Evolutionary conservation across 2,329 filamentous ascomycete species (phyloP).

Genomic region (Xylariaceae sp.): DNA sequence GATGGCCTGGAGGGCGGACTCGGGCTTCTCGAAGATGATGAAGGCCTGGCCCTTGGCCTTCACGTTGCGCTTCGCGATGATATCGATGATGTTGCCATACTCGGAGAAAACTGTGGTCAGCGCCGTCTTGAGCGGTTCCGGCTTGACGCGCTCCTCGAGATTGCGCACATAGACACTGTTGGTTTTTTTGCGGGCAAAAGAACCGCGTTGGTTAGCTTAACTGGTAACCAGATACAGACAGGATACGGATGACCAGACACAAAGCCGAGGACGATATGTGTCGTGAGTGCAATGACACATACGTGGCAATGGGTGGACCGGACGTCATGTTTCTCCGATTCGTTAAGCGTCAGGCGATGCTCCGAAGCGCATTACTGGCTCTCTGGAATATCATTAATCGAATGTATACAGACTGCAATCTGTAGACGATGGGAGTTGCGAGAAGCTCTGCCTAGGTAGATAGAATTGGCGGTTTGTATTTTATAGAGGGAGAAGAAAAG

Average conservation of each 20-base stretch:
- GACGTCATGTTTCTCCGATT: constrained; percentile 30
- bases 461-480: not conserved
- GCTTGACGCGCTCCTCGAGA: constrained; percentile 86
- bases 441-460: not conserved
- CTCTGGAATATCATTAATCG: not conserved
- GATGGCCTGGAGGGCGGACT: constrained; percentile 73
- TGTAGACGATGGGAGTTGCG: not conserved
- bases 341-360: not conserved
- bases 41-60: constrained; percentile 95
- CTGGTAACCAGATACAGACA: not conserved
- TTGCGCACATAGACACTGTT: constrained; percentile 68
- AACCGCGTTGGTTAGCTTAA: constrained; percentile 13
- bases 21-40: constrained; percentile 78
- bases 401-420: not conserved
- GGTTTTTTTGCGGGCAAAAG: too few relatives aligned
- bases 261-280: constrained; percentile 39
- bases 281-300: constrained; percentile 68
- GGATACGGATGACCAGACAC: constrained; percentile 5
- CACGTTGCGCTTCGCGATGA: constrained; percentile 83
- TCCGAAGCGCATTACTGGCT: not conserved
- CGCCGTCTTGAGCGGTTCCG: constrained; percentile 66
- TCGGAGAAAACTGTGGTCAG: constrained; percentile 77
- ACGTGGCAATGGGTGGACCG: constrained; percentile 54
- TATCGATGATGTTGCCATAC: constrained; percentile 78
- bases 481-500: not conserved